phyloP scores from a whole-genome alignment of 202 grass and related monocot genomes.

The Schoenoplectus tabernaemontani region DNA sequence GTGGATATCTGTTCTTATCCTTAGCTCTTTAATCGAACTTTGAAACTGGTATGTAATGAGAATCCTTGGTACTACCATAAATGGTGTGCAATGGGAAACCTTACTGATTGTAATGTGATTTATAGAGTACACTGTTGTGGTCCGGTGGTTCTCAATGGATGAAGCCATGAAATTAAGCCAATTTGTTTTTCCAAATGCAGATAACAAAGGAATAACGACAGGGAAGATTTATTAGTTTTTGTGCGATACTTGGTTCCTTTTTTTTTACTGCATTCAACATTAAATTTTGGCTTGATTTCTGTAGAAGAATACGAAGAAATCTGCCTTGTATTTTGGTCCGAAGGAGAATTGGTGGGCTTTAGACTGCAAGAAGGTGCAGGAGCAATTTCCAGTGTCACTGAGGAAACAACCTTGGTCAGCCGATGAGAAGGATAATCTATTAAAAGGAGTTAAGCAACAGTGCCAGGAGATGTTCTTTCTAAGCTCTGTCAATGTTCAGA shows the following conservation, averaged over 20 bases:
- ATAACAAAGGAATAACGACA: background rate
- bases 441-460: constrained; percentile 91
- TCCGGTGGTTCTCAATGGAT: background rate
- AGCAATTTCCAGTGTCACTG: constrained; percentile 60
- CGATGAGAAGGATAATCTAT: constrained; percentile 63
- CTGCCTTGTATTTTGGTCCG: constrained; percentile 64
- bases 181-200: background rate
- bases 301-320: constrained; percentile 39
- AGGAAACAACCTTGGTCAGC: constrained; percentile 64
- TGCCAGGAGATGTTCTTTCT: constrained; percentile 81
- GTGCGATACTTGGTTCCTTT: background rate
- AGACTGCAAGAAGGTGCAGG: constrained; percentile 50
- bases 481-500: constrained; percentile 57
- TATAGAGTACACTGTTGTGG: background rate
- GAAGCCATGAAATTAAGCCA: background rate
- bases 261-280: background rate
- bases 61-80: background rate
- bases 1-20: background rate
- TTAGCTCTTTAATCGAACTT: background rate
- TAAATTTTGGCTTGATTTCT: constrained; percentile 25
- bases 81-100: background rate
- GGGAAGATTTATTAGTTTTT: background rate
- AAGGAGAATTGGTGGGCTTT: constrained; percentile 54
- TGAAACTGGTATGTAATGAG: background rate
- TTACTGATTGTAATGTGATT: background rate